Conservation (phyloP, 441 rosid species). For the Syzygium malaccense region DNA sequence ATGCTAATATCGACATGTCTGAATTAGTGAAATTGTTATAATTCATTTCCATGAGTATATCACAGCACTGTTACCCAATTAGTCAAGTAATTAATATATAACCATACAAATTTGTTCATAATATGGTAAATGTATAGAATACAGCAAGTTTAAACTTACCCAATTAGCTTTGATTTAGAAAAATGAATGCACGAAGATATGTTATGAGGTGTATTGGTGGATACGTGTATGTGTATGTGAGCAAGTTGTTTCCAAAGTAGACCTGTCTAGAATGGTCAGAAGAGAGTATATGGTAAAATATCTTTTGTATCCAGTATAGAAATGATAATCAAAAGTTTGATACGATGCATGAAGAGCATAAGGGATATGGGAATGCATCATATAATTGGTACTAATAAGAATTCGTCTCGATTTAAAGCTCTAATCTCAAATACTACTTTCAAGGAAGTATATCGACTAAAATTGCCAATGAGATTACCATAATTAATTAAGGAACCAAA, state of each 20-base stretch:
- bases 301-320: neutral
- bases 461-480: neutral
- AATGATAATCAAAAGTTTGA: neutral
- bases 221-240: neutral
- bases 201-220: neutral
- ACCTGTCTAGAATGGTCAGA: neutral
- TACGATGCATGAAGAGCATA: neutral
- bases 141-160: neutral
- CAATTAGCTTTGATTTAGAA: neutral
- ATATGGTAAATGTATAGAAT: neutral
- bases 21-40: neutral
- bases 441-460: neutral
- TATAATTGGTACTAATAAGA: no score
- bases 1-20: neutral
- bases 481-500: neutral
- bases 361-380: neutral
- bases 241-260: neutral
- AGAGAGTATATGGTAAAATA: neutral
- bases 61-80: neutral
- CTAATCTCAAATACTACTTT: neutral
- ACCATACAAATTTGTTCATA: neutral
- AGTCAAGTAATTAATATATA: neutral
- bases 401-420: no score
- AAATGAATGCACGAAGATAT: neutral
- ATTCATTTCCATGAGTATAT: neutral